Evolutionary conservation across 805 yeast species (phyloP), one percentile per base, ranked within the genome.

Genomic region (Metahyphopichia silvanorum): DNA sequence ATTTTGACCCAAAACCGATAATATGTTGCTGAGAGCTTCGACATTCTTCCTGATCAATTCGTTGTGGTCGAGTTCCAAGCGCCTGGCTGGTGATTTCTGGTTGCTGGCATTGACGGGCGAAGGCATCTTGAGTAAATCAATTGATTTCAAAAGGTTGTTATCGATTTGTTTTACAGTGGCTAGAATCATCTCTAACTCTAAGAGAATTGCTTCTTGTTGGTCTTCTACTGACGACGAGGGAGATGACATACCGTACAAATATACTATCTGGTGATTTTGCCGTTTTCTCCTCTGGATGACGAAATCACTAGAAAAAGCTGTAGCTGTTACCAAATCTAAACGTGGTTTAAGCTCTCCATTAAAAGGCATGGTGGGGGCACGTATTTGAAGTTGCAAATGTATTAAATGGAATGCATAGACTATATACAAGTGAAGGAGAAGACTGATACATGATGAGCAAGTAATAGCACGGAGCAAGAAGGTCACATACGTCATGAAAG

Each of bases 181-280:
- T 9, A 60, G 47, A 10, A 65, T 65, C 51, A 59, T 40, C 34
- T 59, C 51, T 12, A 65, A 48, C 38, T 65, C 68, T 5, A 47
- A 23, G 9, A 65, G 43, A 8, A 64, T 48, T 20, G 42, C 39
- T 21, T 57, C 50, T 32, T 55, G 61, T 15, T 48, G 44, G 15
- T 28, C 26, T 17, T 42, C 35, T 6, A 20, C 12, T n/a, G n/a
- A 15, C 25, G 25, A 23, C 13, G 25, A 23, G 25, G 13, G 25
- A 23, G 25, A 23, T 23, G 25, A 23, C 5, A 12, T 23, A 15
- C 21, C 10, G 21, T 7, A 23, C n/a, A 23, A 23, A 23, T 21
- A 21, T 21, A 12, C 23, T 21, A 12, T 21, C 12, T 11, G 10
- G 23, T 21, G 4, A 21, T 11, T 21, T 11, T 21, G 23, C n/a